Evolutionary conservation across 768 basidiomycete species (phyloP).

Genomic region (Macrolepiota fuliginosa): DNA sequence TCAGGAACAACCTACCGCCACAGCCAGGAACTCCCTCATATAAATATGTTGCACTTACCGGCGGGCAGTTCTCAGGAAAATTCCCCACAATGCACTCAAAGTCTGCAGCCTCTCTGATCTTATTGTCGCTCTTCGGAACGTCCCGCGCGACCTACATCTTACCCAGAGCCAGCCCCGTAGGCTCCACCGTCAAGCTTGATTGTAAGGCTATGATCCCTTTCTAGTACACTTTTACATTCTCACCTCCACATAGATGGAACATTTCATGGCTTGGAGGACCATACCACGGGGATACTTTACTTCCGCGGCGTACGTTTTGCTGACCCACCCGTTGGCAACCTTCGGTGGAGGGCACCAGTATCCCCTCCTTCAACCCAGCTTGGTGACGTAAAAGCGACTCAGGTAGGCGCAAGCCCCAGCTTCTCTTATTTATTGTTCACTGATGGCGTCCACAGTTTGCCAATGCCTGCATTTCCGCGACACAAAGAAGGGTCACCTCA

Average conservation of each 20-base stretch:
- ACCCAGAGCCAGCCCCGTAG: neutral
- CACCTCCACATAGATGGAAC: slow-evolving; percentile 30
- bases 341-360: slow-evolving; percentile 39
- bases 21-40: neutral
- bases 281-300: slow-evolving; percentile 29
- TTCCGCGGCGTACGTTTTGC: slow-evolving; percentile 42
- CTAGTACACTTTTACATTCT: neutral
- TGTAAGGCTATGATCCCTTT: neutral
- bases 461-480: slow-evolving; percentile 30
- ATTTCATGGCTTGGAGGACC: slow-evolving; percentile 30
- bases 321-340: slow-evolving; percentile 38
- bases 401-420: slow-evolving; percentile 19
- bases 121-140: neutral
- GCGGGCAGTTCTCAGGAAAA: neutral
- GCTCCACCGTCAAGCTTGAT: neutral
- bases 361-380: slow-evolving; percentile 34
- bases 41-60: neutral
- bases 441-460: slow-evolving; percentile 26
- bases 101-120: neutral
- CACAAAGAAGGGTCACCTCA: slow-evolving; percentile 24
- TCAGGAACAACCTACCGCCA: neutral
- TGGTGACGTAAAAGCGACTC: slow-evolving; percentile 33
- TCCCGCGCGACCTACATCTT: neutral
- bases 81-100: neutral
- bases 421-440: neutral